phyloP scores from a whole-genome alignment of 2,329 filamentous ascomycete genomes.

The Xylariaceae sp. region DNA sequence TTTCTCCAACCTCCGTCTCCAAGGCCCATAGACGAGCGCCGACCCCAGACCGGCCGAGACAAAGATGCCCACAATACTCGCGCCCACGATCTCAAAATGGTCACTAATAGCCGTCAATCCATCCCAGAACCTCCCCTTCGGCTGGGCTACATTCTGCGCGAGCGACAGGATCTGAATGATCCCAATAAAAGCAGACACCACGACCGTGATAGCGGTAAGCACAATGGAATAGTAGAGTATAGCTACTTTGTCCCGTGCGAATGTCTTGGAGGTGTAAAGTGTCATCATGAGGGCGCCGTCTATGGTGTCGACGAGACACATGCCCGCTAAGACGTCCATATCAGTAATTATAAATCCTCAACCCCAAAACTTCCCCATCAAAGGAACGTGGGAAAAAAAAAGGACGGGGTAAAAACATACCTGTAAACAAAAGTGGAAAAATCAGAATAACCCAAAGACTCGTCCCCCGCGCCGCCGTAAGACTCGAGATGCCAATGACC shows the following conservation, averaged over 20 bases:
- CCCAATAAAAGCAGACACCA: conserved; percentile 81
- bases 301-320: conserved; percentile 90
- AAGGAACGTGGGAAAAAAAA: neutral
- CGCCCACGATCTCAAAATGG: conserved; percentile 80
- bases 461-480: conserved; percentile 80
- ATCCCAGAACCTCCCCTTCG: conserved; percentile 80
- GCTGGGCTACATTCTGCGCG: conserved; percentile 67
- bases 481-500: conserved; percentile 79
- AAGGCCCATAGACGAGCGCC: conserved; percentile 71
- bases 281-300: conserved; percentile 95
- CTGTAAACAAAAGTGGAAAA: conserved; percentile 83
- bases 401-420: conserved; percentile 37
- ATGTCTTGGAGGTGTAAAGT: conserved; percentile 74
- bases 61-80: conserved; percentile 79
- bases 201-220: conserved; percentile 74
- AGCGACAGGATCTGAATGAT: conserved; percentile 77
- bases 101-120: conserved; percentile 72
- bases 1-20: conserved; percentile 53
- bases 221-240: conserved; percentile 93
- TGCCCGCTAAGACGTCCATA: conserved; percentile 56
- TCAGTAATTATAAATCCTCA: neutral
- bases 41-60: conserved; percentile 69
- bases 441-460: conserved; percentile 92
- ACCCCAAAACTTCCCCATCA: neutral
- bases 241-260: conserved; percentile 76